phyloP scores from a whole-genome alignment of 331 rosid species.

The Saraca asoca region DNA sequence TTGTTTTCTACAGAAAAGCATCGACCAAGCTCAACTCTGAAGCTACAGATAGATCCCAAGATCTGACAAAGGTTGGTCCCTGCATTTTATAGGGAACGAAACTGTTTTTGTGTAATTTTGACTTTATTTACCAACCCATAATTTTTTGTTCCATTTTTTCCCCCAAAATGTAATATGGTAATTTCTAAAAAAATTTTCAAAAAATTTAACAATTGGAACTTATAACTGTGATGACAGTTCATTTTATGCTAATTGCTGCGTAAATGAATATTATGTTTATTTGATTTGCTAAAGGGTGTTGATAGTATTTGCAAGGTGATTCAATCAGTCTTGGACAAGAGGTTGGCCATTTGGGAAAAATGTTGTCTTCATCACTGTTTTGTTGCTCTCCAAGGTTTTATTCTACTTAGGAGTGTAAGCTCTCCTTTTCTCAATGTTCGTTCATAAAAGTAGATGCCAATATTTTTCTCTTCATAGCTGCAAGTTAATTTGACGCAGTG shows the following conservation, averaged over 20 bases:
- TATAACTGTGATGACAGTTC: no score
- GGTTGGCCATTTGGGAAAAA: conserved; percentile 62
- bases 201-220: no score
- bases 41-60: conserved; percentile 56
- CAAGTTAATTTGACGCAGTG: no score
- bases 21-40: conserved; percentile 46
- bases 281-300: conserved; percentile 52
- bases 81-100: not conserved
- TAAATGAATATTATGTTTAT: not conserved
- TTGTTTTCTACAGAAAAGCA: conserved; percentile 56
- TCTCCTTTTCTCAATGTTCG: not conserved
- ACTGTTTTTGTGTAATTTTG: no score
- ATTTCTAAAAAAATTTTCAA: no score
- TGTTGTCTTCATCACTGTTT: conserved; percentile 70
- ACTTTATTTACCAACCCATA: no score
- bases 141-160: no score
- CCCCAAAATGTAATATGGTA: no score
- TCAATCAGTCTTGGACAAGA: conserved; percentile 61
- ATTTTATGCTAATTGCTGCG: not conserved
- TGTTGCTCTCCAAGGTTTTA: conserved; percentile 66
- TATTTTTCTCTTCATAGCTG: no score
- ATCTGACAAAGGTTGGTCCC: conserved; percentile 53
- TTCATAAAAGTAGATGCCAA: no score
- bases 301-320: conserved; percentile 44
- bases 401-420: conserved; percentile 56